Evolutionary conservation across 2,329 filamentous ascomycete species (phyloP).

Genomic region (Chaetomium sp.): DNA sequence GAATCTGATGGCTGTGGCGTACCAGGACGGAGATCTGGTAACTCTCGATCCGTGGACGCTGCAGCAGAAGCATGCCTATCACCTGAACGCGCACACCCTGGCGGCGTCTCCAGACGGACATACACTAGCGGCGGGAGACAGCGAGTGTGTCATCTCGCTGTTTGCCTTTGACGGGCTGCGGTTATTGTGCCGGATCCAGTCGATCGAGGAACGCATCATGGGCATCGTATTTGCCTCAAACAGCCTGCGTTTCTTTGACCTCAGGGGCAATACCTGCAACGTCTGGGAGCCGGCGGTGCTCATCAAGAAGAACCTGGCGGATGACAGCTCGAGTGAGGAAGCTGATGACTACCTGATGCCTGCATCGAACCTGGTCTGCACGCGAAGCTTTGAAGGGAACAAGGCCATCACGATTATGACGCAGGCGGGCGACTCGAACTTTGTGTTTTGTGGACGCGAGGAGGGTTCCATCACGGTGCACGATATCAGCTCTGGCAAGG

Average conservation of each 20-base stretch:
- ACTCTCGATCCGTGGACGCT: constrained; percentile 32
- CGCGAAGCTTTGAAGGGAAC: constrained; percentile 26
- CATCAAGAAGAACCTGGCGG: constrained; percentile 28
- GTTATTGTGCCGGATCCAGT: constrained; percentile 29
- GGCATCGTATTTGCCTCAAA: constrained; percentile 32
- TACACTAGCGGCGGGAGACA: constrained; percentile 34
- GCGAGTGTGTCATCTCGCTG: constrained; percentile 35
- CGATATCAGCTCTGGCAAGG: constrained; percentile 25
- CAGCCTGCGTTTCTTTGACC: constrained; percentile 31
- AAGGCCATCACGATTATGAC: constrained; percentile 27
- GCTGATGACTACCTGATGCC: constrained; percentile 25
- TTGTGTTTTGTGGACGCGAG: constrained; percentile 28
- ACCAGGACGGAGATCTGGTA: constrained; percentile 32
- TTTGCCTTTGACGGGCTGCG: constrained; percentile 35
- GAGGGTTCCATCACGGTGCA: constrained; percentile 30
- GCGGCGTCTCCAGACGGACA: constrained; percentile 35
- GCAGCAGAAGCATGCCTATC: constrained; percentile 24
- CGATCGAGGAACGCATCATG: constrained; percentile 29
- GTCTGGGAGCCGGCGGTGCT: constrained; percentile 32
- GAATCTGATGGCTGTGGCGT: constrained; percentile 31
- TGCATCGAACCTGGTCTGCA: constrained; percentile 26
- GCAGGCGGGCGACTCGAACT: constrained; percentile 25
- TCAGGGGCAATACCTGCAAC: constrained; percentile 31
- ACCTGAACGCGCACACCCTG: constrained; percentile 29
- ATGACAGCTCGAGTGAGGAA: constrained; percentile 31